Evolutionary conservation across 139 green algal genomes (phyloP).

Genomic region (Tetraselmis chui): DNA sequence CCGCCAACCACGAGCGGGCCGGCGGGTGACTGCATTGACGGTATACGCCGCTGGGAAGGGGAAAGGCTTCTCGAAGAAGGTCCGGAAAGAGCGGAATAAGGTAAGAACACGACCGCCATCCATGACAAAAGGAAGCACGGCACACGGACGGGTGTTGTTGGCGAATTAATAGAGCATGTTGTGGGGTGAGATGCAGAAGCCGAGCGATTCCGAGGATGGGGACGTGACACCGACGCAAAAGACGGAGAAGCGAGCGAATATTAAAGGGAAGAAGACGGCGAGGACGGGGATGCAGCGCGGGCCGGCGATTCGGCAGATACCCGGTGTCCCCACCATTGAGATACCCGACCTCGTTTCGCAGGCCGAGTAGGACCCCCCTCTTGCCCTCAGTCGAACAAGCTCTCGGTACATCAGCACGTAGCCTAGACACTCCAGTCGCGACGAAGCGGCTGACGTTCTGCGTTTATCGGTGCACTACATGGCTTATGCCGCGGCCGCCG

Average conservation of each 20-base stretch:
- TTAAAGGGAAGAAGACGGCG: background rate
- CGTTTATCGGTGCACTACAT: background rate
- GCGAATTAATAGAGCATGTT: too few relatives aligned
- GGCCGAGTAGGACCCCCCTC: background rate
- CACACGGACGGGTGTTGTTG: too few relatives aligned
- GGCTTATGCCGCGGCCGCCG: background rate
- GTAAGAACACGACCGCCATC: background rate
- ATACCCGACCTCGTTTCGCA: background rate
- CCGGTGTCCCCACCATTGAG: background rate
- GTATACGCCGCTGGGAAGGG: too few relatives aligned
- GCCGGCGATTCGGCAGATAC: too few relatives aligned
- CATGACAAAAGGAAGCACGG: too few relatives aligned
- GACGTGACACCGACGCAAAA: background rate
- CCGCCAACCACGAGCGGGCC: too few relatives aligned
- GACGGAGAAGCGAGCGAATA: background rate
- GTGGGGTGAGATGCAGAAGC: too few relatives aligned
- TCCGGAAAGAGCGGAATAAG: background rate
- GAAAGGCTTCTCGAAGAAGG: background rate
- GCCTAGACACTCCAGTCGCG: background rate
- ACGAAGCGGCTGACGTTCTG: background rate
- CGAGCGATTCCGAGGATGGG: too few relatives aligned
- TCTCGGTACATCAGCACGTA: background rate
- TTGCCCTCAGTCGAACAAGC: background rate
- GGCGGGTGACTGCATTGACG: too few relatives aligned
- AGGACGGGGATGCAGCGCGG: background rate